Evolutionary conservation across 2,329 filamentous ascomycete species (phyloP).

Genomic region (Nannizziopsis arthrosporioides): DNA sequence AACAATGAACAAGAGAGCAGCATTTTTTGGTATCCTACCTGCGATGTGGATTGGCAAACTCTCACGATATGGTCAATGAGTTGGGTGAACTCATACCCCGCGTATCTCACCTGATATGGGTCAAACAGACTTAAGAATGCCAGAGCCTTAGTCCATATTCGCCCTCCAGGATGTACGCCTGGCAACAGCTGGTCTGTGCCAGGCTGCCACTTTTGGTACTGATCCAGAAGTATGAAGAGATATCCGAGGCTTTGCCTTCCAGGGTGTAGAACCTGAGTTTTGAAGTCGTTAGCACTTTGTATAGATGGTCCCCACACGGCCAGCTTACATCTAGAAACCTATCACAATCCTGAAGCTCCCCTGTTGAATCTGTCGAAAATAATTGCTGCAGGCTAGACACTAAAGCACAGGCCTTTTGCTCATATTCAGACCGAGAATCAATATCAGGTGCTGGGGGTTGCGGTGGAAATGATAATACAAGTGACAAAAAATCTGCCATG

Average conservation of each 20-base stretch:
- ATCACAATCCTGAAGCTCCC: conserved; percentile 24
- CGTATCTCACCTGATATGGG: conserved; percentile 35
- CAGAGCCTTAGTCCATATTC: conserved; percentile 41
- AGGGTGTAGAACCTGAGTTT: conserved; percentile 38
- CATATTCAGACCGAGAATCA: conserved; percentile 31
- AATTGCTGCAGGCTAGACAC: conserved; percentile 29
- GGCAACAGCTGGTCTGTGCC: conserved; percentile 26
- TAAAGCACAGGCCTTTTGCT: conserved; percentile 33
- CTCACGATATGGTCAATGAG: conserved; percentile 27
- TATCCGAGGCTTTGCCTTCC: conserved; percentile 49
- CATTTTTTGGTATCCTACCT: conserved; percentile 21
- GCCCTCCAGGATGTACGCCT: conserved; percentile 34
- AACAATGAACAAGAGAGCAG: conserved; percentile 3
- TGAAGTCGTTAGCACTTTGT: background rate
- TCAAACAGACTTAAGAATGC: conserved; percentile 45
- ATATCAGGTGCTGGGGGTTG: conserved; percentile 22
- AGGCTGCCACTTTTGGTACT: conserved; percentile 33
- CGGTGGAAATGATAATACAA: conserved; percentile 31
- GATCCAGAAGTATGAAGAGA: conserved; percentile 42
- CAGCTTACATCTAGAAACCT: conserved; percentile 27
- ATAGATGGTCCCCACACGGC: background rate
- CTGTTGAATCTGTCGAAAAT: conserved; percentile 22
- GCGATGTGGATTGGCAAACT: conserved; percentile 25
- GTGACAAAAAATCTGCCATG: conserved; percentile 24
- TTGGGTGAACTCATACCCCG: conserved; percentile 24